phyloP scores from a whole-genome alignment of 164 flowering plant species.

The Stephania japonica region DNA sequence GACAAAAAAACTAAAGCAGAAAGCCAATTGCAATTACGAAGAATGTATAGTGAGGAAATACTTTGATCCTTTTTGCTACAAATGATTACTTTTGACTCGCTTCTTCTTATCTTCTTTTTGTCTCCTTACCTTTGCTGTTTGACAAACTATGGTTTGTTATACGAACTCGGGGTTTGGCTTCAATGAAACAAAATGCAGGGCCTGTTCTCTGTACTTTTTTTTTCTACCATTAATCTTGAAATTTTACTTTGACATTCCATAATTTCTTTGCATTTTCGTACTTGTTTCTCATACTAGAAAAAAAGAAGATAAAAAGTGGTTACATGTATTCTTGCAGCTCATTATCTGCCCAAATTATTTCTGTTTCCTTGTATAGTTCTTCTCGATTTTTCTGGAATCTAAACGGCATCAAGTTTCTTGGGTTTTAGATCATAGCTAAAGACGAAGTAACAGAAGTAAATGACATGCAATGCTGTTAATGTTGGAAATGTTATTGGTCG shows the following conservation, averaged over 20 bases:
- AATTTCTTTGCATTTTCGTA: background rate
- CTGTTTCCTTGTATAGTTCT: background rate
- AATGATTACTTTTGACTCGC: background rate
- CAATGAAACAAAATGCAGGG: background rate
- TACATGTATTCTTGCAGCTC: background rate
- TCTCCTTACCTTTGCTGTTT: too few relatives aligned
- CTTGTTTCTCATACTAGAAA: background rate
- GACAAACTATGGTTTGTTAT: background rate
- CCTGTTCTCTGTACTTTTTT: background rate
- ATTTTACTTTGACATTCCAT: background rate
- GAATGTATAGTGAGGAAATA: background rate
- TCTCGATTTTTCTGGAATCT: too few relatives aligned
- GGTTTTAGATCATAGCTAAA: too few relatives aligned
- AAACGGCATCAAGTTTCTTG: too few relatives aligned
- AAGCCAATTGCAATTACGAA: background rate
- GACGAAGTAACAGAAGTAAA: too few relatives aligned
- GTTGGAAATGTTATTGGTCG: background rate
- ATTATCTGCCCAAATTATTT: background rate
- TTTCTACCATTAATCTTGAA: background rate
- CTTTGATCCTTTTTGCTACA: background rate
- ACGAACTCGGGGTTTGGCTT: background rate
- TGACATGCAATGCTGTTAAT: too few relatives aligned
- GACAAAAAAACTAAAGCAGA: background rate
- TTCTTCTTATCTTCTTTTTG: background rate
- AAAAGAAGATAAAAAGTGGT: background rate